These are phyloP conservation scores for Brassica hybrid DNA, from an alignment of 441 rosid genomes.

Conservation along the genomic window DNA sequence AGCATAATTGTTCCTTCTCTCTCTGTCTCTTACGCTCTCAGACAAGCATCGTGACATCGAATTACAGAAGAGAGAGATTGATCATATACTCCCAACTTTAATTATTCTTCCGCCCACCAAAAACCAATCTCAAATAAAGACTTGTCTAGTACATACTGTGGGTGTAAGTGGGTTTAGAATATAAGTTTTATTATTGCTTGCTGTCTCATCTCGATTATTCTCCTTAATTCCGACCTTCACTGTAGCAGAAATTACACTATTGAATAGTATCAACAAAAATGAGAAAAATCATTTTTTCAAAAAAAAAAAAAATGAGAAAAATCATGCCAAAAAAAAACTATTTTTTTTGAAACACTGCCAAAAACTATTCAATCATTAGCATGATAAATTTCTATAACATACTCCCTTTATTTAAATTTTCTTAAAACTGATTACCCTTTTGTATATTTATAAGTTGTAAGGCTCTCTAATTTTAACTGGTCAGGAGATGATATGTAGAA, in stretches of 20 bases:
- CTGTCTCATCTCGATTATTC: constrained; percentile 38
- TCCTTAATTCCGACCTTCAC: constrained; percentile 30
- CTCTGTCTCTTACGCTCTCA: constrained; percentile 33
- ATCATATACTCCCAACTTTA: constrained; percentile 44
- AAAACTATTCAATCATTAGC: not conserved
- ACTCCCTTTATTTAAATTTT: not conserved
- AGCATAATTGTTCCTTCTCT: constrained; percentile 37
- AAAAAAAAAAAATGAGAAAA: too few relatives aligned
- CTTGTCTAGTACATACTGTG: constrained; percentile 27
- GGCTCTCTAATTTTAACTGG: not conserved
- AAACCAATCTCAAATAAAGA: constrained; percentile 38
- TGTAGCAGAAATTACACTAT: constrained; percentile 2
- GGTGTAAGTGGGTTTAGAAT: constrained; percentile 44
- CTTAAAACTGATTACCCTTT: not conserved
- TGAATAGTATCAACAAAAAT: too few relatives aligned
- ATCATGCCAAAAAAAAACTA: too few relatives aligned
- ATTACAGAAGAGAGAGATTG: constrained; percentile 36
- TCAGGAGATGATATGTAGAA: not conserved
- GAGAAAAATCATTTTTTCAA: too few relatives aligned
- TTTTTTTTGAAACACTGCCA: not conserved
- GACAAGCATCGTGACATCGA: constrained; percentile 48
- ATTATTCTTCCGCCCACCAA: constrained; percentile 62
- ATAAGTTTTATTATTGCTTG: constrained; percentile 37
- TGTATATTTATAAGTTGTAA: not conserved
- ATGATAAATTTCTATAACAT: not conserved